Evolutionary conservation across 805 yeast genomes (phyloP).

Genomic region (Candida pini): DNA sequence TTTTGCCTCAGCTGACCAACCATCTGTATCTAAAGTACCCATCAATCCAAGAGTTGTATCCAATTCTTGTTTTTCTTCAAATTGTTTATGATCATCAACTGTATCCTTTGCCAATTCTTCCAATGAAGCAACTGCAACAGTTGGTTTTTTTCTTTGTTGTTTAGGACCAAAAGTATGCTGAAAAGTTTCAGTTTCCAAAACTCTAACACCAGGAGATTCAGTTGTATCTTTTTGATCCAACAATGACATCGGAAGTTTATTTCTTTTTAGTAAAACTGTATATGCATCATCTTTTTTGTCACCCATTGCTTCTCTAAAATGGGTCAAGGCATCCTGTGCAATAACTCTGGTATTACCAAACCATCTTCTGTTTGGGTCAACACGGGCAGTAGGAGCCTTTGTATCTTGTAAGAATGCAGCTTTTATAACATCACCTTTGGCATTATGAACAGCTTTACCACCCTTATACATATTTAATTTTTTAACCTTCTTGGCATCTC

Average conservation of each 20-base stretch:
- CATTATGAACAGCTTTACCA: conserved; percentile 83
- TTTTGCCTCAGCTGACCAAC: conserved; percentile 84
- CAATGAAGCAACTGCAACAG: conserved; percentile 66
- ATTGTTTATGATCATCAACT: conserved; percentile 49
- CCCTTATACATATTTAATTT: conserved; percentile 89
- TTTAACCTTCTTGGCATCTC: conserved; percentile 89
- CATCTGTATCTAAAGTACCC: conserved; percentile 72
- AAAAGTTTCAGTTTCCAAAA: conserved; percentile 85
- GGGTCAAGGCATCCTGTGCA: conserved; percentile 92
- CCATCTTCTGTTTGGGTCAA: conserved; percentile 96
- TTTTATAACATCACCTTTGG: conserved; percentile 76
- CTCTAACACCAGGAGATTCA: conserved; percentile 71
- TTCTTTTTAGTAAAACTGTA: conserved; percentile 81
- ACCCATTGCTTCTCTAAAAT: conserved; percentile 91
- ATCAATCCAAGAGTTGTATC: conserved; percentile 72
- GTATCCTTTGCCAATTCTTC: conserved; percentile 69
- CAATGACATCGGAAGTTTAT: conserved; percentile 92
- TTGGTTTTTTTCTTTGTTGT: conserved; percentile 87
- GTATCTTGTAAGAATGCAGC: conserved; percentile 88
- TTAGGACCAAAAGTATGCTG: conserved; percentile 88
- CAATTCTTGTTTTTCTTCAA: conserved; percentile 71
- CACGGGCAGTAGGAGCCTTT: conserved; percentile 85
- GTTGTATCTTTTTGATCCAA: conserved; percentile 79
- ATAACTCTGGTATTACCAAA: conserved; percentile 96
- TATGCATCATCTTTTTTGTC: conserved; percentile 76